Base-by-base conservation (phyloP, 225 moss, liverwort and hornwort species). In the Bryoerythrophyllum caledonicum region DNA sequence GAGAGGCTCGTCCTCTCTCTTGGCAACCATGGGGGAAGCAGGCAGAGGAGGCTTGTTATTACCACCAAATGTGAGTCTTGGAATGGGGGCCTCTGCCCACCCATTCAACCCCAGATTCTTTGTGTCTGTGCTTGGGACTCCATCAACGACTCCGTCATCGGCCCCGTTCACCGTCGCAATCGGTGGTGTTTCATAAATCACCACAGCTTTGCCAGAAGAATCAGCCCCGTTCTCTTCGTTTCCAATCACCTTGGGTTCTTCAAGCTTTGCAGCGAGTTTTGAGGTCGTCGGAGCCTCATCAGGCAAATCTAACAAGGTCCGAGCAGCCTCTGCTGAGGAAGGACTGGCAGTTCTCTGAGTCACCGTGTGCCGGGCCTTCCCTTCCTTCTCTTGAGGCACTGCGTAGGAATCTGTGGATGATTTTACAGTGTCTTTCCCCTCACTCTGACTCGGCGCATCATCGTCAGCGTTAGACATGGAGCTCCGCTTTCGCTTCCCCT, bases 401-500 rank as follows among this genome's bases (percentile, higher is more conserved):
- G 85, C 91, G 35, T 88, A 83, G 67, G 88, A 88, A 79, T 88
- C 88, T 1, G 88, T 83, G 14, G 88, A 88, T 15, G 88, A 88
- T 60, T 88, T 88, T 1, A 88, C 63, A 32, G 88, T 88, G 67
- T 88, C 88, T 37, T 77, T 85, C 57, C 83, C 85, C 79, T 86
- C 86, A 79, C 92, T 96, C 66, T 86, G 86, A 83, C 74, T 83
- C 13, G 78, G 83, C 11, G 72, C 88, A 73, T 90, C 91, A 9
- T 88, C 91, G 74, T 91, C 96, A 55, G 83, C 92, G 68, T 68
- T 74, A 13, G 83, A 83, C 9, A 74, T 65, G 48, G 84, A 82
- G 55, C 81, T 76, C 78, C 74, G 86, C 76, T 82, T 96, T 43
- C 91, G 90, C 84, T 94, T 93, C 80, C 89, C 93, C 21, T 78